Percentiles rank a stretch among this genome's conserved stretches.
Evolutionary conservation across 805 yeast genomes (phyloP).

Genomic region (Schwanniomyces occidentalis): DNA sequence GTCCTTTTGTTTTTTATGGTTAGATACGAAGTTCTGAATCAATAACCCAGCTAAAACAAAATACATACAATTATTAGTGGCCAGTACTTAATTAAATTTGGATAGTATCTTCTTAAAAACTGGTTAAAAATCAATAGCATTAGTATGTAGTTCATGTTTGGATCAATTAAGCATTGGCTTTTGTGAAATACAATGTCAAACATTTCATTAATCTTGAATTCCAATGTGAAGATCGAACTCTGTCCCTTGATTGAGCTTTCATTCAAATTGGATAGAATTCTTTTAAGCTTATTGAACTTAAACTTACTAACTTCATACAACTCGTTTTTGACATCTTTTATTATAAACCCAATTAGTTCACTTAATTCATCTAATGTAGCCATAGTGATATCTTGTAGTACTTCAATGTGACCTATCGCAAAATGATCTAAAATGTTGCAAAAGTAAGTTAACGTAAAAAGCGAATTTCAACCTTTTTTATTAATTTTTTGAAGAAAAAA

Average conservation of each 20-base stretch:
- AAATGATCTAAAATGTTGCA: not conserved
- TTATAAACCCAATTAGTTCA: not conserved
- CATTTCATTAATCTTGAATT: not conserved
- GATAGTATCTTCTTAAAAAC: not conserved
- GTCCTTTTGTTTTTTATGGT: not conserved
- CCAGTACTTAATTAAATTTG: slow-evolving; percentile 7
- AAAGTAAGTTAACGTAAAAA: not conserved
- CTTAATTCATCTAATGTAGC: not conserved
- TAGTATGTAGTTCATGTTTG: no score
- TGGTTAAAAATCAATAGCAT: slow-evolving; percentile 3
- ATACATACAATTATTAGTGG: slow-evolving; percentile 8
- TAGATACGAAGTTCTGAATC: not conserved
- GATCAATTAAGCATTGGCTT: no score
- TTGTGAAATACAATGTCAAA: not conserved
- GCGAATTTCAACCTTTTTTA: not conserved
- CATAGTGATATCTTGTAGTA: not conserved
- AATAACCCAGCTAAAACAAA: not conserved
- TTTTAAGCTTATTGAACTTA: not conserved
- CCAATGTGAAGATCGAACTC: not conserved
- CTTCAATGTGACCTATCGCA: not conserved
- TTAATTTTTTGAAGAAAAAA: slow-evolving; percentile 1
- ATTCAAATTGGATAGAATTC: not conserved
- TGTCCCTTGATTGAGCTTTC: not conserved
- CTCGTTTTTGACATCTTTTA: not conserved
- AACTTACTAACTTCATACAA: not conserved